phyloP scores from a whole-genome alignment of 208 protist genomes.

The Porcisia hertigi region DNA sequence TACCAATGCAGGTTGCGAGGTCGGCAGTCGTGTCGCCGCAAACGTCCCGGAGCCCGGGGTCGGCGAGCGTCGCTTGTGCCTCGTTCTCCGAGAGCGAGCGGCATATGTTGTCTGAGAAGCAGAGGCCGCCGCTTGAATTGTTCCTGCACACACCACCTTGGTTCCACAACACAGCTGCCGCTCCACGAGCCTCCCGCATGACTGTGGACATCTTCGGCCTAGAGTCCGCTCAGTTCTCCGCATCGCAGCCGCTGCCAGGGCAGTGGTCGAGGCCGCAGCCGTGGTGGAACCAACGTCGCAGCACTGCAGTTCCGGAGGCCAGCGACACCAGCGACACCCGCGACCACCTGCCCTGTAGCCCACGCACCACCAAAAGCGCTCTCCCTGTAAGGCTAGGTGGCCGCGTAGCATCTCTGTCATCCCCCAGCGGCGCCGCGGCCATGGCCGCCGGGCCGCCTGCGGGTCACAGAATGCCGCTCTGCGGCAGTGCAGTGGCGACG shows the following conservation, averaged over 20 bases:
- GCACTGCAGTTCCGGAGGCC: slow-evolving; percentile 5
- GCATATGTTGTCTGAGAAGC: neutral
- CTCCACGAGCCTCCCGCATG: neutral
- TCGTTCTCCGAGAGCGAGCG: neutral
- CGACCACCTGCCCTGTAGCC: neutral
- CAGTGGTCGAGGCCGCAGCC: slow-evolving; percentile 11
- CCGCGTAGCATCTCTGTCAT: neutral
- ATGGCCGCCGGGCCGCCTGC: neutral
- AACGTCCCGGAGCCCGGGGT: neutral
- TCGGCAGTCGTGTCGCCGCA: neutral
- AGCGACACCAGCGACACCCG: neutral
- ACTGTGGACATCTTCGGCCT: neutral
- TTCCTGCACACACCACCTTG: neutral
- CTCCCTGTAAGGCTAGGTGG: neutral
- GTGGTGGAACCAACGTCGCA: slow-evolving; percentile 26
- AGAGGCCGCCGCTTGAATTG: neutral
- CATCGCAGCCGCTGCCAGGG: slow-evolving; percentile 1
- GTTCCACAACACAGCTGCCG: neutral
- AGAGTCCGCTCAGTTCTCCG: neutral
- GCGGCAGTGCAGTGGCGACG: neutral
- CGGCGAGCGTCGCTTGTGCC: neutral
- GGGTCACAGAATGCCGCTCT: neutral
- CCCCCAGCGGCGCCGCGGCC: neutral
- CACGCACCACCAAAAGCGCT: neutral
- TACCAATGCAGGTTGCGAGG: neutral